Conservation (phyloP, 2,329 filamentous ascomycete genomes). For the Diplodia mutila region DNA sequence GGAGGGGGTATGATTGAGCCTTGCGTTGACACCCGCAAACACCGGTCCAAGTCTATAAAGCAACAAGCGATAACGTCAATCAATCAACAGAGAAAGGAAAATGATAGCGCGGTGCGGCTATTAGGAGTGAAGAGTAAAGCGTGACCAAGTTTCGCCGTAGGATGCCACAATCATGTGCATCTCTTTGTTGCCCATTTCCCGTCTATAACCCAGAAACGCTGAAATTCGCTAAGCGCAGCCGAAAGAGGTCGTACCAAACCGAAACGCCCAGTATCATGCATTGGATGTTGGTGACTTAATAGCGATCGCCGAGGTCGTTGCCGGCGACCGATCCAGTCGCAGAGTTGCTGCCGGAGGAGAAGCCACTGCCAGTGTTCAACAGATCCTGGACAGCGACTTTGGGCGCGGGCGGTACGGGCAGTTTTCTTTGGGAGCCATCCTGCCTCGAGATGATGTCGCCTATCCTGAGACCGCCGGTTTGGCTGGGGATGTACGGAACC, state of each 20-base stretch:
- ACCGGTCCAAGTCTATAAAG: constrained; percentile 25
- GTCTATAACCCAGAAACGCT: constrained; percentile 25
- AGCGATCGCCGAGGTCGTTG: constrained; percentile 45
- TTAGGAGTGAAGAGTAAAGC: constrained; percentile 25
- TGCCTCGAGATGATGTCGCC: constrained; percentile 90
- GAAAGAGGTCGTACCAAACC: constrained; percentile 23
- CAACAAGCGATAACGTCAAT: constrained; percentile 20
- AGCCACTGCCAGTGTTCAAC: constrained; percentile 67
- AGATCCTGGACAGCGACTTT: constrained; percentile 88
- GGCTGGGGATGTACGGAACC: constrained; percentile 61
- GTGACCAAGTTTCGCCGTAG: constrained; percentile 24
- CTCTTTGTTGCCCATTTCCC: constrained; percentile 17
- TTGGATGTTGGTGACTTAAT: constrained; percentile 29
- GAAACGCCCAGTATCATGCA: constrained; percentile 25
- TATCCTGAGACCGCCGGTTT: constrained; percentile 72
- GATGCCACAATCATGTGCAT: constrained; percentile 3
- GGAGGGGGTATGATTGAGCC: constrained; percentile 25
- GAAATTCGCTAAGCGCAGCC: constrained; percentile 25
- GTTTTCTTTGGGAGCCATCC: constrained; percentile 84
- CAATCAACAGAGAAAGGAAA: constrained; percentile 23
- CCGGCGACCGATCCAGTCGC: constrained; percentile 77
- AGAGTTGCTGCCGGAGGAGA: constrained; percentile 76
- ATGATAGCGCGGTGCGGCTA: constrained; percentile 4
- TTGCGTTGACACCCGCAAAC: constrained; percentile 25
- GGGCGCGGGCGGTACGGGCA: constrained; percentile 88